Percentiles rank a stretch among this genome's conserved stretches.
Evolutionary conservation across 768 basidiomycete genomes (phyloP).

Genomic region (Tricholoma saponaceum): DNA sequence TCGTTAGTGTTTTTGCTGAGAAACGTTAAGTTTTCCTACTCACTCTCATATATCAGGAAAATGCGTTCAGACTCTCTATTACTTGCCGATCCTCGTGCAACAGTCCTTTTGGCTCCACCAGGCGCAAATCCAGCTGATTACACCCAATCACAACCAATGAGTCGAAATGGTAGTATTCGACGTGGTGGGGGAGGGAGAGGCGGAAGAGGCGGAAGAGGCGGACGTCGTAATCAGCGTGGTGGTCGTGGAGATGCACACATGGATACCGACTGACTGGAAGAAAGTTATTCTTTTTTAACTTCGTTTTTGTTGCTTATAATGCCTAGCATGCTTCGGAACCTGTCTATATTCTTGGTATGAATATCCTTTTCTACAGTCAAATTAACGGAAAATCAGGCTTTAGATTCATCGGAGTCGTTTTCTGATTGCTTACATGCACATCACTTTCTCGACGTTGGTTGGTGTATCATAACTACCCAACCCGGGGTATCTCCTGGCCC

Average conservation of each 20-base stretch:
- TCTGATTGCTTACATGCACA: background rate
- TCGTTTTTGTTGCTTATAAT: background rate
- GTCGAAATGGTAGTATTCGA: slow-evolving; percentile 25
- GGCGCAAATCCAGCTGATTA: slow-evolving; percentile 57
- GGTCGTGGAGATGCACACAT: slow-evolving; percentile 39
- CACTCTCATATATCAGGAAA: slow-evolving; percentile 49
- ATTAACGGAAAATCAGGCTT: background rate
- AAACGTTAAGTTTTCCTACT: background rate
- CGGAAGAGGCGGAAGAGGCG: slow-evolving; percentile 31
- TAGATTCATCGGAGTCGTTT: background rate
- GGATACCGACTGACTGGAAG: slow-evolving; percentile 44
- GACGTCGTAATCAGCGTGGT: slow-evolving; percentile 25
- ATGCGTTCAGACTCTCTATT: slow-evolving; percentile 80
- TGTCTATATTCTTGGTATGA: background rate
- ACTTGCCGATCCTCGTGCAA: slow-evolving; percentile 57
- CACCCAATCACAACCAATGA: slow-evolving; percentile 26
- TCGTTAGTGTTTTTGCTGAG: slow-evolving; percentile 46
- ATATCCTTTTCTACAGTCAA: background rate
- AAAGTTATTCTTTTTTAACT: background rate
- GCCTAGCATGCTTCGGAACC: background rate
- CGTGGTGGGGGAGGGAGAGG: slow-evolving; percentile 33
- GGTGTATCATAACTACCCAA: background rate
- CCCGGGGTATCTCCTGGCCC: no score
- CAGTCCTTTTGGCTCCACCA: slow-evolving; percentile 65
- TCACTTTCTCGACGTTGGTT: background rate